Evolutionary conservation across 2,329 filamentous ascomycete species (phyloP).

Genomic region (Pseudogymnoascus sp.): DNA sequence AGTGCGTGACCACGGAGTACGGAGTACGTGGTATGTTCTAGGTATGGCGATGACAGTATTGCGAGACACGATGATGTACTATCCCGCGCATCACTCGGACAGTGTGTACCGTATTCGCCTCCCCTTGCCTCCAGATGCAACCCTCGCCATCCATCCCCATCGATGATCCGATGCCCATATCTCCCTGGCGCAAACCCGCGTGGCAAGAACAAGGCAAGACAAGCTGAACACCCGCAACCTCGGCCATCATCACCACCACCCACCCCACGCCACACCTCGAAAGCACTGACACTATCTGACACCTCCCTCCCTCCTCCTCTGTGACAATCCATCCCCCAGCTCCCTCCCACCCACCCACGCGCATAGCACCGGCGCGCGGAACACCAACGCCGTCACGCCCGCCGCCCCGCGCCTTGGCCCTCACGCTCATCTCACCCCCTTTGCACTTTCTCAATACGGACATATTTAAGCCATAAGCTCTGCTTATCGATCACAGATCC

Average conservation of each 20-base stretch:
- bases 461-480: not conserved
- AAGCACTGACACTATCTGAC: not conserved
- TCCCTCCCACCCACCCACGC: not conserved
- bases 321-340: too few species aligned
- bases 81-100: not conserved
- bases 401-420: not conserved
- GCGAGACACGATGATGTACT: not conserved
- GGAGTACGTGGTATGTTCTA: not conserved
- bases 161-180: not conserved
- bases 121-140: not conserved
- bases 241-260: not conserved
- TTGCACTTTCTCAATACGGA: not conserved
- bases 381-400: not conserved
- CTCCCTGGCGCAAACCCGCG: not conserved
- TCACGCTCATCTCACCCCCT: not conserved
- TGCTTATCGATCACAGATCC: conserved; percentile 1
- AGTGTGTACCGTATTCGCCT: not conserved
- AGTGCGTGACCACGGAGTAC: too few species aligned
- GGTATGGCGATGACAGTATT: not conserved
- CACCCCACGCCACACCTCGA: not conserved
- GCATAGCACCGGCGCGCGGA: not conserved
- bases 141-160: not conserved
- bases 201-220: too few species aligned
- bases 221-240: not conserved
- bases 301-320: too few species aligned